Base-by-base conservation (phyloP, 805 yeast genomes). In the Cyberlindnera saturnus region DNA sequence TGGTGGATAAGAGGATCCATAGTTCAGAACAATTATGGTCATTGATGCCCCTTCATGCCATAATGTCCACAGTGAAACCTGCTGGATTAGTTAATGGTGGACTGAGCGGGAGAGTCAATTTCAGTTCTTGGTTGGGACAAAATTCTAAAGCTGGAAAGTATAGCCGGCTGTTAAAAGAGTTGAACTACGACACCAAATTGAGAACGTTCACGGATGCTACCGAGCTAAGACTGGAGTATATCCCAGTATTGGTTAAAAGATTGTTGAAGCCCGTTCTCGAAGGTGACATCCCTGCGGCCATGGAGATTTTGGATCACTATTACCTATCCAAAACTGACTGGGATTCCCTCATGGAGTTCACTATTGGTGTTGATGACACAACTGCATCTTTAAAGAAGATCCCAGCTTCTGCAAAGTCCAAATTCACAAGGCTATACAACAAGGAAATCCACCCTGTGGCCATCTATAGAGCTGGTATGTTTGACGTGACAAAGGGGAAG, bases 11-110 rank as follows among this genome's bases (percentile, higher is more conserved):
- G 23, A 73, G 78, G 60, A 91, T 93, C 45, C 86, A 95, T 58
- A 84, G 95, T 36, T 77, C 91, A 34, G 96, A 90, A 52, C 98
- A 91, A 62, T 86, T 86, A 53, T 90, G 98, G 98, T 79, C 93
- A 47, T 71, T 91, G 46, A 74, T 93, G 70, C 99, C 98, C 6
- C 73, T 88, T 55, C 96, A 88, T 64, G 97, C 89, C 0, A 74
- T 88, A 4, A 70, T 85, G 71, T 90, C 97, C 1, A 77, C 95
- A 0, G 87, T 93, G 11, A 67, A 77, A 39, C 99, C 98, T 1
- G 74, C 87, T 0, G 78, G 79, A 30, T 75, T 72, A 49, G 81
- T 88, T 17, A 81, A 86, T 14, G 97, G 96, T 7, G 75, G 73
- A 39, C 63, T 83, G 39, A 64, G 73, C 1, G 84, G 84, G 9